Conservation (phyloP, 83 land plant genomes). For the Diphasiastrum complanatum region DNA sequence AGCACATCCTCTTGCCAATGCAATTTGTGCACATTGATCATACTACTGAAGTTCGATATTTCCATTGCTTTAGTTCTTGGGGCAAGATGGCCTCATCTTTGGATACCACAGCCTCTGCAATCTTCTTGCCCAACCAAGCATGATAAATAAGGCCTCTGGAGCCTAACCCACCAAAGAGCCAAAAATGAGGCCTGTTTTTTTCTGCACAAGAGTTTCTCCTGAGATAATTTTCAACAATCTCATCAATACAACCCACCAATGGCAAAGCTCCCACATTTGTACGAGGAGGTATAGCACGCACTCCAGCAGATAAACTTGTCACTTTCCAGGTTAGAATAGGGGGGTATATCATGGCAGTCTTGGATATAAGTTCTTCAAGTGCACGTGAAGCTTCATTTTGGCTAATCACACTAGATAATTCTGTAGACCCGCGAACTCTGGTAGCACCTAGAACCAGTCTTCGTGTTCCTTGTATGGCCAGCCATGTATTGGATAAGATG, state of each 20-base stretch:
- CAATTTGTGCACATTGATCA: too few species aligned
- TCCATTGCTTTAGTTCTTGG: conserved; percentile 20
- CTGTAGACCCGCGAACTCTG: conserved; percentile 24
- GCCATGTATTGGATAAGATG: conserved; percentile 28
- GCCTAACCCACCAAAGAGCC: conserved; percentile 39
- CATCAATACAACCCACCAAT: conserved; percentile 28
- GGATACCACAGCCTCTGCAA: conserved; percentile 29
- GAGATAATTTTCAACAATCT: conserved; percentile 9
- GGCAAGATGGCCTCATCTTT: conserved; percentile 20
- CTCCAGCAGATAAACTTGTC: conserved; percentile 24
- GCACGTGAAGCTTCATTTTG: conserved; percentile 14
- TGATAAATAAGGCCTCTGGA: conserved; percentile 41
- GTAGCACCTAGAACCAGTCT: conserved; percentile 35
- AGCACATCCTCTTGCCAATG: too few species aligned
- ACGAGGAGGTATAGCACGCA: conserved; percentile 45
- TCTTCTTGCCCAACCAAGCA: conserved; percentile 35
- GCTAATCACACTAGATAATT: not conserved
- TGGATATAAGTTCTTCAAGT: conserved; percentile 21
- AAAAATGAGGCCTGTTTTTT: conserved; percentile 13
- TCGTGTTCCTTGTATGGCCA: conserved; percentile 32
- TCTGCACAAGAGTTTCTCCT: conserved; percentile 3
- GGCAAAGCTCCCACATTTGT: conserved; percentile 28
- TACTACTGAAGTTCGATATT: too few species aligned
- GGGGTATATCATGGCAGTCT: conserved; percentile 29
- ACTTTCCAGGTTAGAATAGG: conserved; percentile 26